phyloP scores from a whole-genome alignment of 495 filamentous ascomycete genomes.

The Penicillium pulvis region DNA sequence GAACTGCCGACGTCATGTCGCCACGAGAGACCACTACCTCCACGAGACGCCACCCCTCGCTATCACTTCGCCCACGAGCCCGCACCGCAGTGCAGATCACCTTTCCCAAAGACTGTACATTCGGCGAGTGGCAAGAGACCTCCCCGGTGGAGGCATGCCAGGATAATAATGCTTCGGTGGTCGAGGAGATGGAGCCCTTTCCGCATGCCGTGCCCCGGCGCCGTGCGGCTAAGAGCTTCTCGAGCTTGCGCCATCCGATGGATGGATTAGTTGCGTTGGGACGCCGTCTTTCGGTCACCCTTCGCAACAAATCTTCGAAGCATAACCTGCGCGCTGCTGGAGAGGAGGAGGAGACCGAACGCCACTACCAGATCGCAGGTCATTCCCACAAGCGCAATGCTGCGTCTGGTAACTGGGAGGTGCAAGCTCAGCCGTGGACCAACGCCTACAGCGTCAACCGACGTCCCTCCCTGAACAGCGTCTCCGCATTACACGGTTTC shows the following conservation, averaged over 20 bases:
- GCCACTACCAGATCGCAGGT: conserved; percentile 15
- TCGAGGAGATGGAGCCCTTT: conserved; percentile 43
- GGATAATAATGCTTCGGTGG: conserved; percentile 28
- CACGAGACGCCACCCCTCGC: conserved; percentile 40
- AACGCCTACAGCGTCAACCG: conserved; percentile 39
- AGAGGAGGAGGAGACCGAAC: conserved; percentile 20
- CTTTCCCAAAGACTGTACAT: conserved; percentile 22
- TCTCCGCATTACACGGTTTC: conserved; percentile 42
- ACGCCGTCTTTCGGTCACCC: conserved; percentile 47
- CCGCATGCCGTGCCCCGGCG: conserved; percentile 38
- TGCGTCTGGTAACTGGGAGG: conserved; percentile 26
- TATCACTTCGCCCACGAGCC: conserved; percentile 39
- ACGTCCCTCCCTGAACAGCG: conserved; percentile 42
- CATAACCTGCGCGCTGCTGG: conserved; percentile 26
- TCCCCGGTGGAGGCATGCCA: conserved; percentile 31
- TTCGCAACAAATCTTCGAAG: conserved; percentile 46
- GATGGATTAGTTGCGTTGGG: conserved; percentile 48
- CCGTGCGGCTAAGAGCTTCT: conserved; percentile 49
- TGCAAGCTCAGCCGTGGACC: conserved; percentile 26
- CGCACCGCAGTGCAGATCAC: conserved; percentile 32
- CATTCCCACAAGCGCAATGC: conserved; percentile 25
- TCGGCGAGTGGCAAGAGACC: conserved; percentile 34
- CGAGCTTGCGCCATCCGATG: conserved; percentile 46
- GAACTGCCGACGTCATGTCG: conserved; percentile 34
- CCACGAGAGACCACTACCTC: conserved; percentile 35